These are phyloP conservation scores for Obelidium mucronatum DNA, from an alignment of 192 early-diverging fungal species.

Conservation along the genomic window DNA sequence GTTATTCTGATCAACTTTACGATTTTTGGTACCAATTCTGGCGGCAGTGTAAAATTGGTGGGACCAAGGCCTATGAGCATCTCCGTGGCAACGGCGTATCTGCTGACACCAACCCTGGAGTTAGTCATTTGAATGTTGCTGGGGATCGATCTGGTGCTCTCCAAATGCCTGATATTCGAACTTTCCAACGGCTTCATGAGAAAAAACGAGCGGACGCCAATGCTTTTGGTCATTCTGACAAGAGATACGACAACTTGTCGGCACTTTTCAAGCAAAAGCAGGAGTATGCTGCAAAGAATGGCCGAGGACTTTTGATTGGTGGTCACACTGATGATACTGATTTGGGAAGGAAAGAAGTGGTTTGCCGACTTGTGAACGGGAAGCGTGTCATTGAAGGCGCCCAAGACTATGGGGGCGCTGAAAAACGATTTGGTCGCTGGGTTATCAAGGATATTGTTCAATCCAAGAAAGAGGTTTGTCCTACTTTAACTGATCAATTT, in stretches of 20 bases:
- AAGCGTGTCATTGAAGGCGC: background rate
- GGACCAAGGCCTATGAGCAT: background rate
- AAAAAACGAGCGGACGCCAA: background rate
- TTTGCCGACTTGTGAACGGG: background rate
- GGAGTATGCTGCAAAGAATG: background rate
- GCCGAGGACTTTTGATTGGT: background rate
- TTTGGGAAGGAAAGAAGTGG: background rate
- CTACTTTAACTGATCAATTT: background rate
- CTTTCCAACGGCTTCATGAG: background rate
- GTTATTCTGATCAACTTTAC: background rate
- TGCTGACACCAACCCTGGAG: background rate
- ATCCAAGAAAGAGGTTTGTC: background rate
- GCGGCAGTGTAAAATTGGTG: background rate
- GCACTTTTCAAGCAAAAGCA: background rate
- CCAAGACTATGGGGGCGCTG: background rate
- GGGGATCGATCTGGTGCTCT: background rate
- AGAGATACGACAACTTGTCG: background rate
- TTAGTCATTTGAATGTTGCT: background rate
- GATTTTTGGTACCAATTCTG: background rate
- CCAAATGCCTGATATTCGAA: background rate
- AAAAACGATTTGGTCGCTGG: background rate
- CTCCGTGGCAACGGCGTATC: background rate
- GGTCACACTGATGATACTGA: slow-evolving; percentile 1
- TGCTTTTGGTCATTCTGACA: background rate
- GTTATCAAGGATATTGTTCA: background rate